Evolutionary conservation across 2,329 filamentous ascomycete species (phyloP).

Genomic region (Herpomyces periplanetae): DNA sequence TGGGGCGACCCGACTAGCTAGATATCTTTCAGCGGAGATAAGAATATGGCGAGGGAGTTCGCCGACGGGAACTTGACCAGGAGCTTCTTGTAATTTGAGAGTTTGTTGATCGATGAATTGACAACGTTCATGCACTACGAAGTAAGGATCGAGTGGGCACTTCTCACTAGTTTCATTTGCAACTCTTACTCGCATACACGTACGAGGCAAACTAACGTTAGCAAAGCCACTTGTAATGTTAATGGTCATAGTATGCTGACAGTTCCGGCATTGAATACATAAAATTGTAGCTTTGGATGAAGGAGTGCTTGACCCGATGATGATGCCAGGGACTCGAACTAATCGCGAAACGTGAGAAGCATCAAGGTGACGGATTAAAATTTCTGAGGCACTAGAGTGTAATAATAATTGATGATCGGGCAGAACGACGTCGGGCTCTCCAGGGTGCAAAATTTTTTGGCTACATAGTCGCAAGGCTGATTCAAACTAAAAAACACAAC

Average conservation of each 20-base stretch:
- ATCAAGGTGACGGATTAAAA: constrained; percentile 71
- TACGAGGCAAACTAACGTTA: constrained; percentile 42
- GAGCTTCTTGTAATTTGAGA: constrained; percentile 84
- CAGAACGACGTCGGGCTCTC: constrained; percentile 21
- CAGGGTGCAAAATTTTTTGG: constrained; percentile 59
- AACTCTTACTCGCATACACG: constrained; percentile 22
- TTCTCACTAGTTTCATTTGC: constrained; percentile 25
- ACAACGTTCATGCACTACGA: constrained; percentile 70
- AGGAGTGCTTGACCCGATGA: constrained; percentile 83
- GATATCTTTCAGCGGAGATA: constrained; percentile 74
- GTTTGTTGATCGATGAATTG: constrained; percentile 92
- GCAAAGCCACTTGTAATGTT: constrained; percentile 50
- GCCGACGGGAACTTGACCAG: constrained; percentile 84
- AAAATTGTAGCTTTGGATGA: constrained; percentile 74
- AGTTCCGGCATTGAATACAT: constrained; percentile 56
- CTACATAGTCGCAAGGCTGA: constrained; percentile 59
- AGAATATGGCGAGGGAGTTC: constrained; percentile 78
- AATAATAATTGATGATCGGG: constrained; percentile 80
- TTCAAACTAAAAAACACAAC: constrained; percentile 27
- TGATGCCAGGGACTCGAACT: constrained; percentile 84
- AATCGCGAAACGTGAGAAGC: constrained; percentile 69
- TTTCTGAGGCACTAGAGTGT: constrained; percentile 58
- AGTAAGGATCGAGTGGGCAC: constrained; percentile 79
- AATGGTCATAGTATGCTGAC: constrained; percentile 27
- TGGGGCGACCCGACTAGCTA: constrained; percentile 79